Conservation (phyloP, 2,329 filamentous ascomycete species). For the Fusarium lyarnte region DNA sequence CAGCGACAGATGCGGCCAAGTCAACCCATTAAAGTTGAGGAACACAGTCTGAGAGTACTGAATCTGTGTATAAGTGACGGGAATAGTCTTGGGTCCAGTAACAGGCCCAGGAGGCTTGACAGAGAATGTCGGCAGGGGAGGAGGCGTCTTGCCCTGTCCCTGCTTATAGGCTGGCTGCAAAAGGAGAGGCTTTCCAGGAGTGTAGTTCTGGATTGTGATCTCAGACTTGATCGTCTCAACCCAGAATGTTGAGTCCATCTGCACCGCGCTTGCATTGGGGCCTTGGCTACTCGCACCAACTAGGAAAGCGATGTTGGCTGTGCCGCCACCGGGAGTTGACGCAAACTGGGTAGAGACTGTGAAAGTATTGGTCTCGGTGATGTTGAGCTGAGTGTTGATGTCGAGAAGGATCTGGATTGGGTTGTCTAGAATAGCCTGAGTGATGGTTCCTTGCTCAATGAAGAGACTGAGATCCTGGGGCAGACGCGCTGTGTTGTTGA, state of each 20-base stretch:
- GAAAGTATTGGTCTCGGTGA: constrained; percentile 6
- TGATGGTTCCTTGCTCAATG: neutral
- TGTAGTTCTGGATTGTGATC: neutral
- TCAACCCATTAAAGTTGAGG: neutral
- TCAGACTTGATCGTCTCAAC: neutral
- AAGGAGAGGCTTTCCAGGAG: neutral
- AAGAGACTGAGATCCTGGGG: neutral
- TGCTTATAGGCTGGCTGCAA: neutral
- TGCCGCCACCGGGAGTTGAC: neutral
- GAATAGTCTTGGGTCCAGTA: neutral
- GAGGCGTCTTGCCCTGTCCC: neutral
- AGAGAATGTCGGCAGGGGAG: constrained; percentile 1
- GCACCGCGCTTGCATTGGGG: neutral
- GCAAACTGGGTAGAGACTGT: neutral
- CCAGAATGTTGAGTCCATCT: constrained; percentile 10
- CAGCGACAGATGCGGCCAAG: constrained; percentile 3
- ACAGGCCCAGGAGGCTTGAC: neutral
- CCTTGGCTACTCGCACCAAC: neutral
- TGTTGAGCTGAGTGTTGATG: constrained; percentile 10
- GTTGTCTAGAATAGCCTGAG: neutral
- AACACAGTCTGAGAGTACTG: constrained; percentile 4
- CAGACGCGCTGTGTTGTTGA: neutral
- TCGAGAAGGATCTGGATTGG: constrained; percentile 1
- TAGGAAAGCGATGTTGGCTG: constrained; percentile 10
- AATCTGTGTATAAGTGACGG: constrained; percentile 10